phyloP scores from a whole-genome alignment of 257 asterid genomes.

The Mitragyna speciosa region DNA sequence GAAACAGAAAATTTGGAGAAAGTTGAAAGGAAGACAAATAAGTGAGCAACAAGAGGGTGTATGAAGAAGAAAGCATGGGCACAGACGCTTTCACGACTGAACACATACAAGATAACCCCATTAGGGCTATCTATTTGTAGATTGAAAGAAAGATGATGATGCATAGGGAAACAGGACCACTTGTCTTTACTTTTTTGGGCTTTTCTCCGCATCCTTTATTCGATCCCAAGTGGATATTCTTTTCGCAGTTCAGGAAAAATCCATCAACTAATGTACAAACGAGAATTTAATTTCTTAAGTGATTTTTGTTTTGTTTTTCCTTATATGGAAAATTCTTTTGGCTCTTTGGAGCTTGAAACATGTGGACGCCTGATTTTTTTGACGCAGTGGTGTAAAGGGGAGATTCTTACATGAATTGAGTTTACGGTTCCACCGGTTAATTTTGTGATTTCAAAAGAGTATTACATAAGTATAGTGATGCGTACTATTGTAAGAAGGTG shows the following conservation, averaged over 20 bases:
- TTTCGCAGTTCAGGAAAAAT: slow-evolving; percentile 6
- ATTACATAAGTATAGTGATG: too few relatives aligned
- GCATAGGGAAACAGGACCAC: slow-evolving; percentile 25
- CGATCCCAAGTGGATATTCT: slow-evolving; percentile 39
- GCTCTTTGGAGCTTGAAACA: not conserved
- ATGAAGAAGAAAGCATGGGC: slow-evolving; percentile 12
- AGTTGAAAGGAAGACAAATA: not conserved
- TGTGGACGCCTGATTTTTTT: not conserved
- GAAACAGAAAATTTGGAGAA: not conserved
- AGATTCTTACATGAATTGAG: too few relatives aligned
- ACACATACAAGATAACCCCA: slow-evolving; percentile 21
- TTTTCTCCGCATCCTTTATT: slow-evolving; percentile 12
- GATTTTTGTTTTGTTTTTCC: not conserved
- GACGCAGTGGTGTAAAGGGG: not conserved
- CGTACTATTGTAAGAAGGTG: too few relatives aligned
- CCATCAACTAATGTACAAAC: not conserved
- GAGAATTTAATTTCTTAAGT: not conserved
- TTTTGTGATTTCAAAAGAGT: too few relatives aligned
- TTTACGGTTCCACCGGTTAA: too few relatives aligned
- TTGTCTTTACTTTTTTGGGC: slow-evolving; percentile 14
- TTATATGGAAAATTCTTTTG: not conserved
- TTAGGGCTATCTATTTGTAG: not conserved
- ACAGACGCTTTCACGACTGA: slow-evolving; percentile 15
- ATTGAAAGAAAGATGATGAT: slow-evolving; percentile 22
- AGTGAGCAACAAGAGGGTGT: not conserved